Conservation (phyloP, 495 filamentous ascomycete species). For the Neurospora sp. region DNA sequence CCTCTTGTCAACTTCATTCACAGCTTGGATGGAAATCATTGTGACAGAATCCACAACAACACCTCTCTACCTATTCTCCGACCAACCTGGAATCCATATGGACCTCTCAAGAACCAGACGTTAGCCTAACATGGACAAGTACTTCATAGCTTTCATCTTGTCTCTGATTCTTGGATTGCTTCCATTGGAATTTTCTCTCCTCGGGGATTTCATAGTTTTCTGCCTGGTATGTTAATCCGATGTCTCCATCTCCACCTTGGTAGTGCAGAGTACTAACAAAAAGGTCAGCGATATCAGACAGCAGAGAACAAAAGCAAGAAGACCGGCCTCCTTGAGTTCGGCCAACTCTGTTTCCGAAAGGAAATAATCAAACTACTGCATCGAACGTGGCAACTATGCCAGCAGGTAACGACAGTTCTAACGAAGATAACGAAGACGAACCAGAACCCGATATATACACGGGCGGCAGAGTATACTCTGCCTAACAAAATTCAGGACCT, state of each 20-base stretch:
- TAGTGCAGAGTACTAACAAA: not conserved
- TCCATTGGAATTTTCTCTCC: not conserved
- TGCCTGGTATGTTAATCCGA: not conserved
- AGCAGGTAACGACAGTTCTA: not conserved
- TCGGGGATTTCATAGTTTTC: not conserved
- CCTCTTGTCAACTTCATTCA: not conserved
- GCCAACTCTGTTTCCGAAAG: not conserved
- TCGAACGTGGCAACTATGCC: not conserved
- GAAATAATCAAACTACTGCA: not conserved
- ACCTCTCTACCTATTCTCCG: not conserved
- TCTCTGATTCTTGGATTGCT: not conserved
- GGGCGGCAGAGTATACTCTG: not conserved
- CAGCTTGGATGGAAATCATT: not conserved
- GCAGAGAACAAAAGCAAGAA: not conserved
- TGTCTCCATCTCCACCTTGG: not conserved
- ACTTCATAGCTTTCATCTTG: not conserved
- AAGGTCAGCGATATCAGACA: not conserved
- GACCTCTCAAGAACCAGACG: not conserved
- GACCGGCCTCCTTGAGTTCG: not conserved
- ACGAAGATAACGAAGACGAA: not conserved
- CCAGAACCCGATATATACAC: not conserved
- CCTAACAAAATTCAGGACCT: not conserved
- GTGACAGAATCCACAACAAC: not conserved
- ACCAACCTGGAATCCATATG: not conserved
- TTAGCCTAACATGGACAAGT: not conserved